Conservation (phyloP, 768 basidiomycete species). For the Kwoniella heveanensis region DNA sequence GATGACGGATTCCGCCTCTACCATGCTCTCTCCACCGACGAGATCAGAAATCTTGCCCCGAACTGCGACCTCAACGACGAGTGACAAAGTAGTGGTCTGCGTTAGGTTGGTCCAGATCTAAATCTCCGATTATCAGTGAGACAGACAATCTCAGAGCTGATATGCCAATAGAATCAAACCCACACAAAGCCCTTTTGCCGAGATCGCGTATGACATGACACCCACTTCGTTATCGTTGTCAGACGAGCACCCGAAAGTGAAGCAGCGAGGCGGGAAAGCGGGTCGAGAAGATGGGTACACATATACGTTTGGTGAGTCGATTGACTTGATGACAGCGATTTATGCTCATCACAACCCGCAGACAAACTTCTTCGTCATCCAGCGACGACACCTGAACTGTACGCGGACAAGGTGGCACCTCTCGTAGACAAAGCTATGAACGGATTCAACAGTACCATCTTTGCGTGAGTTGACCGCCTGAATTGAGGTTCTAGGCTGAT, state of each 20-base stretch:
- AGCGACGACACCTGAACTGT: conserved; percentile 45
- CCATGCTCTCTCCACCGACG: conserved; percentile 5
- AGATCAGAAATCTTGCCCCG: conserved; percentile 13
- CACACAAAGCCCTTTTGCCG: conserved; percentile 33
- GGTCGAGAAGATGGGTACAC: conserved; percentile 52
- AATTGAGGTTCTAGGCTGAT: neutral
- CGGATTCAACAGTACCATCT: conserved; percentile 55
- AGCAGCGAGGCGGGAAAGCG: conserved; percentile 52
- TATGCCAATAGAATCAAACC: conserved; percentile 42
- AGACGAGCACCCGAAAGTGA: conserved; percentile 51
- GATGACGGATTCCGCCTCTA: neutral
- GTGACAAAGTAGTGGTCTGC: conserved; percentile 52
- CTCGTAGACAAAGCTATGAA: conserved; percentile 54
- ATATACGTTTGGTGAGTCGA: conserved; percentile 46
- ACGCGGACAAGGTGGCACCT: conserved; percentile 45
- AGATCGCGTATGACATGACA: conserved; percentile 47
- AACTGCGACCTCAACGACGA: neutral
- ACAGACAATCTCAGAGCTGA: neutral
- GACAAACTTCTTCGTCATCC: conserved; percentile 50
- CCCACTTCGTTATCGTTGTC: conserved; percentile 44
- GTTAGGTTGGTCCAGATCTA: conserved; percentile 42
- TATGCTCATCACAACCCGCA: conserved; percentile 15
- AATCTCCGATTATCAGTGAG: conserved; percentile 12
- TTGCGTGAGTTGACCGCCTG: conserved; percentile 39
- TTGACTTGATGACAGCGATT: neutral